phyloP scores from a whole-genome alignment of 495 filamentous ascomycete genomes.

The Aspergillus egyptiacus region DNA sequence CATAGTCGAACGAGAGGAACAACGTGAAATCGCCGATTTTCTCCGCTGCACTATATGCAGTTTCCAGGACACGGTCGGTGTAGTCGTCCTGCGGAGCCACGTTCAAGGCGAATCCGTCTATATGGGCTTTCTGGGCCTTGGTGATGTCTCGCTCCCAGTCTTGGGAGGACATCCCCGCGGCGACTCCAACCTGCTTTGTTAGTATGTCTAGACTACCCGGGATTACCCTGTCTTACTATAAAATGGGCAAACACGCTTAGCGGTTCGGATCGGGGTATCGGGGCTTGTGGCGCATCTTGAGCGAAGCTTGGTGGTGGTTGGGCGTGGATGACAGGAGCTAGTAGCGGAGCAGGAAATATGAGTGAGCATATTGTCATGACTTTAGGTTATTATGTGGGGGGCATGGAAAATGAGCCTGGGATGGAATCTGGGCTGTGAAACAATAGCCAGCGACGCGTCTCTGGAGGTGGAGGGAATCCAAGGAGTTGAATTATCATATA shows the following conservation, averaged over 20 bases:
- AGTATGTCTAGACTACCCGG: background rate
- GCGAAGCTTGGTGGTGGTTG: slow-evolving; percentile 7
- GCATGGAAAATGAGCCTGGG: too few relatives aligned
- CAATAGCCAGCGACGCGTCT: too few relatives aligned
- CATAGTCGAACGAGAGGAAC: slow-evolving; percentile 66
- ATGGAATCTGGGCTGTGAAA: too few relatives aligned
- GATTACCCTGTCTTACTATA: slow-evolving; percentile 24
- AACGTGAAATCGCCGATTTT: slow-evolving; percentile 49
- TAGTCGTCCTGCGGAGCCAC: slow-evolving; percentile 50
- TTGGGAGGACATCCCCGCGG: slow-evolving; percentile 26
- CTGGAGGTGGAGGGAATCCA: too few relatives aligned
- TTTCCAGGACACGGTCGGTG: slow-evolving; percentile 42
- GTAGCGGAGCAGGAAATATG: slow-evolving; percentile 6
- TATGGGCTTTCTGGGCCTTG: slow-evolving; percentile 53
- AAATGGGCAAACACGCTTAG: slow-evolving; percentile 35
- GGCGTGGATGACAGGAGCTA: slow-evolving; percentile 2
- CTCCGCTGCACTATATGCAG: slow-evolving; percentile 53
- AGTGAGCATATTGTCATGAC: background rate
- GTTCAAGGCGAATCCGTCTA: slow-evolving; percentile 71
- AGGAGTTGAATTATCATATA: too few relatives aligned
- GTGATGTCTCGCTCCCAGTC: slow-evolving; percentile 58
- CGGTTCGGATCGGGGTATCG: slow-evolving; percentile 9
- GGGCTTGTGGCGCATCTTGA: slow-evolving; percentile 4
- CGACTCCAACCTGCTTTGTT: slow-evolving; percentile 25
- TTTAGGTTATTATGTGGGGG: background rate